Percentiles rank a stretch among this genome's conserved stretches.
Conservation (phyloP, 2,329 filamentous ascomycete species). For the Teratosphaeria viscida region DNA sequence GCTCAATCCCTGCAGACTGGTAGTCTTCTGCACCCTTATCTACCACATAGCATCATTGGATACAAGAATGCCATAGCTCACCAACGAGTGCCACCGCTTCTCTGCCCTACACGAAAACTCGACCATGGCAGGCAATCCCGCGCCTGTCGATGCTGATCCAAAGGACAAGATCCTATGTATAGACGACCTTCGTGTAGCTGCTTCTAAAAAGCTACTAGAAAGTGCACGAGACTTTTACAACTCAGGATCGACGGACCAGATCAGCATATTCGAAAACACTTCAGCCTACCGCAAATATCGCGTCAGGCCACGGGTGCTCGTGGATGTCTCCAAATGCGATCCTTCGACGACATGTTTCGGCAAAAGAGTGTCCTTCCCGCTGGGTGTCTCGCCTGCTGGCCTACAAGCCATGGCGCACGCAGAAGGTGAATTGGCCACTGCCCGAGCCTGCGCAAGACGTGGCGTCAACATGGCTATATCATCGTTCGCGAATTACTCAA, state of each 20-base stretch:
- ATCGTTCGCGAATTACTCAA: slow-evolving; percentile 34
- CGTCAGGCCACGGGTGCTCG: slow-evolving; percentile 26
- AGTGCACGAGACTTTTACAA: slow-evolving; percentile 42
- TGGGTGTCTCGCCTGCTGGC: slow-evolving; percentile 43
- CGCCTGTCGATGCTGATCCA: neutral
- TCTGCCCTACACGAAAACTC: neutral
- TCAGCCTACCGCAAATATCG: slow-evolving; percentile 38
- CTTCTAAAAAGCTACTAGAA: slow-evolving; percentile 11
- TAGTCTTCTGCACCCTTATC: neutral
- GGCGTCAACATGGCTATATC: slow-evolving; percentile 40
- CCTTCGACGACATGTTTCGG: slow-evolving; percentile 37
- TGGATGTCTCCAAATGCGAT: slow-evolving; percentile 27
- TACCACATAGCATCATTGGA: neutral
- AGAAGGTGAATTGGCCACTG: slow-evolving; percentile 41
- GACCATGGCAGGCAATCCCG: slow-evolving; percentile 8
- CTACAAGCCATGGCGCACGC: slow-evolving; percentile 42
- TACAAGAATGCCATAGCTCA: neutral
- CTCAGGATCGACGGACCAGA: slow-evolving; percentile 45
- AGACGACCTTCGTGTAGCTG: slow-evolving; percentile 25
- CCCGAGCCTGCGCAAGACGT: slow-evolving; percentile 34
- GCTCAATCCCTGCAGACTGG: neutral
- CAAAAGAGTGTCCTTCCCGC: slow-evolving; percentile 34
- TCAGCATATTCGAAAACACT: slow-evolving; percentile 44
- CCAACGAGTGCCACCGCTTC: neutral
- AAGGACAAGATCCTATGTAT: slow-evolving; percentile 23